phyloP scores from a whole-genome alignment of 2,329 filamentous ascomycete species.

The Biscogniauxia sp. region DNA sequence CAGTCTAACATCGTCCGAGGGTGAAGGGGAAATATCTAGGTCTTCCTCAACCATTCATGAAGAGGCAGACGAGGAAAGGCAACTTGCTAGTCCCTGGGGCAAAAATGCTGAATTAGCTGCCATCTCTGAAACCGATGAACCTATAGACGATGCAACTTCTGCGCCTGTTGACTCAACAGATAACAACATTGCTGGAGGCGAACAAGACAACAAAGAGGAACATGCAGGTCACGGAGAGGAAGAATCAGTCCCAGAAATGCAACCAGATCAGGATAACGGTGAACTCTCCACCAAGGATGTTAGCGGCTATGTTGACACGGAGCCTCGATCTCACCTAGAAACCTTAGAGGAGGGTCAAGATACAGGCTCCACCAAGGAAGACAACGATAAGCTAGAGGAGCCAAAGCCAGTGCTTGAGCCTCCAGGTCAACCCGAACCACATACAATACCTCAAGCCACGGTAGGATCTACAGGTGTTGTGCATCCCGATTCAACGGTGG shows the following conservation, averaged over 20 bases:
- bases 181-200: slow-evolving; percentile 17
- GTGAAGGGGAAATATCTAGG: background rate
- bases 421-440: slow-evolving; percentile 13
- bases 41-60: background rate
- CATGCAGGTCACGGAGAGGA: slow-evolving; percentile 7
- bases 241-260: slow-evolving; percentile 2
- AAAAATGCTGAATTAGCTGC: slow-evolving; percentile 7
- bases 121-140: slow-evolving; percentile 2
- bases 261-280: background rate
- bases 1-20: background rate
- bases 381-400: slow-evolving; percentile 1
- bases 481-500: background rate
- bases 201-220: slow-evolving; percentile 34
- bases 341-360: background rate
- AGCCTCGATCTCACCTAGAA: background rate
- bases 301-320: background rate
- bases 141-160: slow-evolving; percentile 1
- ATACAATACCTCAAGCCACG: slow-evolving; percentile 9
- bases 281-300: background rate
- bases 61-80: slow-evolving; percentile 6
- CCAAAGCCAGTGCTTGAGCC: slow-evolving; percentile 15
- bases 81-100: slow-evolving; percentile 11
- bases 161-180: slow-evolving; percentile 3
- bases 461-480: slow-evolving; percentile 2
- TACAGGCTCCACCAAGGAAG: background rate